Base-by-base conservation (phyloP, 2,329 filamentous ascomycete species). In the Anthostomella pinea region DNA sequence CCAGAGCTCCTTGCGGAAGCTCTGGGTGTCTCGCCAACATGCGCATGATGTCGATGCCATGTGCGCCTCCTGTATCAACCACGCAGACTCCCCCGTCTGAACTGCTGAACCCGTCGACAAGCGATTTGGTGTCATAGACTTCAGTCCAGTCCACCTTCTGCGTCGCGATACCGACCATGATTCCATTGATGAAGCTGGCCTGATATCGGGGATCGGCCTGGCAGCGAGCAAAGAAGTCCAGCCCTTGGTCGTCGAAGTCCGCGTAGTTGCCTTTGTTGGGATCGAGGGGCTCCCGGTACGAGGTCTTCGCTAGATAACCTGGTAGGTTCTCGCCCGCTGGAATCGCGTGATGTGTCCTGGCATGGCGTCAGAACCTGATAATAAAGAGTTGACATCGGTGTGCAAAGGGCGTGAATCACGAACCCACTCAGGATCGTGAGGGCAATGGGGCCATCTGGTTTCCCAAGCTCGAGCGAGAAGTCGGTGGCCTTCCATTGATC, bases 51-150 rank as follows among this genome's bases (percentile, higher is more conserved):
- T 68, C 64, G 30, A 65, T 54, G 1, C 66, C 66, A 17, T 61
- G 53, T 25, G 58, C 60, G 1, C 65, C 66, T 3, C 65, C 66
- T 3, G 68, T 48, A 25, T 68, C 65, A 6, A 69, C 62, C 8
- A 54, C n/a, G 21, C 30, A 33, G 8, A 21, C 18, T 6, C 53
- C 49, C 0, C 52, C 53, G 3, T 50, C 40, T 5, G 38, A 45
- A 16, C 50, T 25, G 2, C 46, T 47, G 2, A 48, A 47, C 1
- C 52, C 49, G 0, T 52, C 37, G 8, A 54, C 24, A 2, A 54
- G 41, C 3, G 34, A 15, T 2, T 15, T 32, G 9, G 49, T 53
- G 35, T 52, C 45, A 35, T 48, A 53, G 28, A 51, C 43, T 3
- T 51, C 24, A 4, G 50, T 43, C 52, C 53, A 56, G 14, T 34